Evolutionary conservation across 2,329 filamentous ascomycete genomes (phyloP).

Genomic region (Neonectria punicea): DNA sequence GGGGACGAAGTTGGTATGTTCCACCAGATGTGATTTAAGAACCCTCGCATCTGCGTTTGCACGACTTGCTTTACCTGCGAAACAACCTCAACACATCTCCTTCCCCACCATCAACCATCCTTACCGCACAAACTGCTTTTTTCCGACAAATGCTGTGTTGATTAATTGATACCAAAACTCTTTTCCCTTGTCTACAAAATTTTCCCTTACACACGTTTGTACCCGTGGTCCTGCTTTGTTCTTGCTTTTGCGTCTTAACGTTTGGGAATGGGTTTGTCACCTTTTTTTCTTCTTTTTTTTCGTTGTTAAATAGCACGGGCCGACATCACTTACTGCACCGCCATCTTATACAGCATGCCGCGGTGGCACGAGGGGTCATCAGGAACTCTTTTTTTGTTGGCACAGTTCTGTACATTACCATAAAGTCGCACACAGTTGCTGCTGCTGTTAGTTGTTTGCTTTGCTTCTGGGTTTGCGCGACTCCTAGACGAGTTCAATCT

Average conservation of each 20-base stretch:
- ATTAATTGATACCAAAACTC: constrained; percentile 53
- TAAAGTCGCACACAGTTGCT: constrained; percentile 59
- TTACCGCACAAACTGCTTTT: constrained; percentile 39
- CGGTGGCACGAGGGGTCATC: constrained; percentile 51
- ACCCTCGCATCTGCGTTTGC: constrained; percentile 52
- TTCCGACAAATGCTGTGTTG: constrained; percentile 45
- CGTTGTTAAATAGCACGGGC: constrained; percentile 43
- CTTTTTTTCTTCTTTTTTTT: constrained; percentile 39
- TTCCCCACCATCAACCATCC: constrained; percentile 24
- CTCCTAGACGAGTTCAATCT: constrained; percentile 52
- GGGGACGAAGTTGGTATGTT: constrained; percentile 98
- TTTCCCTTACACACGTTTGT: constrained; percentile 38
- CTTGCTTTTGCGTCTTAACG: constrained; percentile 36
- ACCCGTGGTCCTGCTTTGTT: constrained; percentile 40
- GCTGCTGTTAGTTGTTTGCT: constrained; percentile 50
- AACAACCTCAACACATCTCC: constrained; percentile 29
- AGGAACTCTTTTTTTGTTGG: constrained; percentile 49
- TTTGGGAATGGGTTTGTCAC: constrained; percentile 48
- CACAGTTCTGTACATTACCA: constrained; percentile 67
- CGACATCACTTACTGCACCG: constrained; percentile 41
- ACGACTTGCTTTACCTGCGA: constrained; percentile 40
- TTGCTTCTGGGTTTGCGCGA: constrained; percentile 47
- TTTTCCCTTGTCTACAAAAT: constrained; percentile 35
- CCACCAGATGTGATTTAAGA: constrained; percentile 82
- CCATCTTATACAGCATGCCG: constrained; percentile 44